Evolutionary conservation across 1,139 yeast genomes (phyloP), one percentile per base, ranked within the genome.

Genomic region (Geotrichum phurueaensis): DNA sequence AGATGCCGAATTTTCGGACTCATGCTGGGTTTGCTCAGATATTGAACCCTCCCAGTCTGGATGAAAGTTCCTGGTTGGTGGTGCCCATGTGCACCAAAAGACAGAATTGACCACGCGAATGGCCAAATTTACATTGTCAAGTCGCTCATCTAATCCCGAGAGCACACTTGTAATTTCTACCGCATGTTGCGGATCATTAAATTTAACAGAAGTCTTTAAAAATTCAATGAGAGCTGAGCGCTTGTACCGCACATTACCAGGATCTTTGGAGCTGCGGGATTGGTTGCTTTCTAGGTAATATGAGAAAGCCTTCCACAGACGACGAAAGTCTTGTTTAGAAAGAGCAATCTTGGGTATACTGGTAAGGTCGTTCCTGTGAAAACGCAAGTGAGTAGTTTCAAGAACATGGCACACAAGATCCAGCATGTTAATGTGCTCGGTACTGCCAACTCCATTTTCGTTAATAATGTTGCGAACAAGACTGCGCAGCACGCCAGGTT

Each of bases 271-370:
- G 45, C 47, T 20, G 18, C 18, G 45, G 15, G 23, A 31, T n/a
- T 39, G 45, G 45, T 51, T 51, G 15, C 29, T 51, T 50, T 50
- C 33, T 2, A 49, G n/a, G 27, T 55, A 55, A 23, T 27, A 18
- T 23, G 22, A 50, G 39, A 36, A 59, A 43, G 57, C 33, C 15
- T 55, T 53, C 54, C 58, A 59, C 7, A 55, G 36, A 20, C 15
- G 33, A 39, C 20, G 23, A 18, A 55, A 52, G 25, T 49, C 47
- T 39, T 18, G 27, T 55, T 59, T 52, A 18, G 53, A 39, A 50
- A 27, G 51, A 51, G 54, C 58, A 23, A 56, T 49, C 31, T 53
- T 50, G 29, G 61, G 53, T 25, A 59, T 39, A 53, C 57, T 45
- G 25, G 52, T 48, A 12, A 54, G 48, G 48, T 59, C 61, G 54